Conservation (phyloP, 2,329 filamentous ascomycete species). For the Penicillium freii region DNA sequence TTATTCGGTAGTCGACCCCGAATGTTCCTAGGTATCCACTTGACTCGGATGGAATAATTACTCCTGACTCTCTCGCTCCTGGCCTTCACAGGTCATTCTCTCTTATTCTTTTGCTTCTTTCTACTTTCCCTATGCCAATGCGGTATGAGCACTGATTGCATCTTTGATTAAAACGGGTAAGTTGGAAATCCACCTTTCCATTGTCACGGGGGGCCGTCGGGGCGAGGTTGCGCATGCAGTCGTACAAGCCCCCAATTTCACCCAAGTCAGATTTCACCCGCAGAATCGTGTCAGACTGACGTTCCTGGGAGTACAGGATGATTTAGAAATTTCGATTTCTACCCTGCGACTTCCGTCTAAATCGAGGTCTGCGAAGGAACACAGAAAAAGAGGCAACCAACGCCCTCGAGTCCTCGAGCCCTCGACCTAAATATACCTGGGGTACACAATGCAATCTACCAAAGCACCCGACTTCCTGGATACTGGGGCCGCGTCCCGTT, state of each 20-base stretch:
- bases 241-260: slow-evolving; percentile 7
- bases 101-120: background rate
- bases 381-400: slow-evolving; percentile 1
- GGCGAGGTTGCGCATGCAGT: slow-evolving; percentile 10
- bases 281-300: slow-evolving; percentile 20
- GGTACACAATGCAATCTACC: slow-evolving; percentile 31
- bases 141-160: slow-evolving; percentile 5
- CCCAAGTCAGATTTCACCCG: slow-evolving; percentile 10
- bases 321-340: slow-evolving; percentile 26
- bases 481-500: slow-evolving; percentile 31
- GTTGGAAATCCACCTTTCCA: slow-evolving; percentile 10
- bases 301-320: slow-evolving; percentile 22
- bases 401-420: background rate
- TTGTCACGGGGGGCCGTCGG: background rate
- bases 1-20: slow-evolving; percentile 15
- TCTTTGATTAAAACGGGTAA: slow-evolving; percentile 14
- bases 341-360: slow-evolving; percentile 15
- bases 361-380: slow-evolving; percentile 13
- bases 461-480: slow-evolving; percentile 34
- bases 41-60: slow-evolving; percentile 7
- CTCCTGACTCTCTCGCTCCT: slow-evolving; percentile 9
- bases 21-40: slow-evolving; percentile 12
- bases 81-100: background rate
- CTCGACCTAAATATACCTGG: slow-evolving; percentile 10
- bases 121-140: background rate